phyloP scores from a whole-genome alignment of 1,139 yeast genomes.

The Zygosaccharomyces pseudobailii region DNA sequence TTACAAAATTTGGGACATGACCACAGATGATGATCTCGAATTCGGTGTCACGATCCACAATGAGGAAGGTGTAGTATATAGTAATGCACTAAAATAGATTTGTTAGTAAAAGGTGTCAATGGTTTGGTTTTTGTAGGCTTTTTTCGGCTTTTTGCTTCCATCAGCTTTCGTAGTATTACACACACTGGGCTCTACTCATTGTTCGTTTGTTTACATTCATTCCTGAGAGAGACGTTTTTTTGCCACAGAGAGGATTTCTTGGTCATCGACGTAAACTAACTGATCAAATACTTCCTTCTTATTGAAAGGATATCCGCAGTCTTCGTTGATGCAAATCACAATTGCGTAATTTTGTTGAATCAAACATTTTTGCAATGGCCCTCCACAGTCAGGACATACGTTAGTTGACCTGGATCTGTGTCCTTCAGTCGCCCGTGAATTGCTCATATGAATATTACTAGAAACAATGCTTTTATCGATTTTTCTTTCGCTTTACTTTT shows the following conservation, averaged over 20 bases:
- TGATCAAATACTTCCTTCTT: conserved; percentile 31
- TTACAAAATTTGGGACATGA: conserved; percentile 94
- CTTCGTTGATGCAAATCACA: conserved; percentile 32
- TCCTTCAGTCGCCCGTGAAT: background rate
- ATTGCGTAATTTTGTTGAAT: conserved; percentile 36
- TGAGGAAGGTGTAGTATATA: conserved; percentile 34
- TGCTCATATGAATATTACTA: background rate
- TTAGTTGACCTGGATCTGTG: background rate
- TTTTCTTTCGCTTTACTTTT: background rate
- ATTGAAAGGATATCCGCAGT: conserved; percentile 38
- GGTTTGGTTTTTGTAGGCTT: too few relatives aligned
- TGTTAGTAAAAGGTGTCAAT: background rate
- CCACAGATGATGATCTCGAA: conserved; percentile 93
- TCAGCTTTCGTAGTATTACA: background rate
- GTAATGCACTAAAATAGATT: conserved; percentile 9
- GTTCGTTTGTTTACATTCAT: background rate
- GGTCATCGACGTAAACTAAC: conserved; percentile 27
- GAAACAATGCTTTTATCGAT: background rate
- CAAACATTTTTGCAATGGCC: conserved; percentile 30
- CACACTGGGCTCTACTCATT: background rate
- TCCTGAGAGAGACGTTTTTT: conserved; percentile 15
- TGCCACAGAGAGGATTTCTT: conserved; percentile 28
- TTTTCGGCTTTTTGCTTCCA: too few relatives aligned
- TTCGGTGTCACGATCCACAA: conserved; percentile 57
- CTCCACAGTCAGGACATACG: conserved; percentile 33